Evolutionary conservation across 1,139 yeast genomes (phyloP), one percentile per base, ranked within the genome.

Genomic region (Entelexis paramagnoliae): DNA sequence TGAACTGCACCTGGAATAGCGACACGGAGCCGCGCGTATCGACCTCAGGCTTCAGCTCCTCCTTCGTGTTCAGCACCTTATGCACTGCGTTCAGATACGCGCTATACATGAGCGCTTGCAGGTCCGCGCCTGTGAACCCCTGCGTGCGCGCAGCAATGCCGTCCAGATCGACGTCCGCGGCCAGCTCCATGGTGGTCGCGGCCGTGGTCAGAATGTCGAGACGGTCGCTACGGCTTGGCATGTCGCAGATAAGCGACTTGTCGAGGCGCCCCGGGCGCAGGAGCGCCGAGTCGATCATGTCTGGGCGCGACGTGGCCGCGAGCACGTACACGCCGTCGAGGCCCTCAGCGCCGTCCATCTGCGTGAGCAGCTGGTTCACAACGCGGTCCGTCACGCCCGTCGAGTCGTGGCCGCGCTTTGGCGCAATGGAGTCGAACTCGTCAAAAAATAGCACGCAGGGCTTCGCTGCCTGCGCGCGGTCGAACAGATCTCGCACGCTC

Each of bases 271-370:
- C 98, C 0, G 98, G 98, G 65, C 98, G 80, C 57, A 91, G 70
- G 54, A 91, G 72, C 0, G 99, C 99, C 7, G 96, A 82, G 67
- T 91, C 99, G 60, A 93, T 89, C 62, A 91, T 74, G 64, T 91
- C 97, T 0, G 97, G 97, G 61, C 98, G 75, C 62, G 91, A 81
- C 0, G 98, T 93, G 0, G 98, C 98, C 0, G 97, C 98, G 32
- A 91, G 72, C 0, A 93, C 96, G 63, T 91, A 91, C 3, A 93
- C 98, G 0, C 97, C 97, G 62, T 89, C 96, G 35, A 89, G 72
- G 0, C 97, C 97, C 66, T 91, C 98, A 1, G 97, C 97, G 70
- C 99, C 99, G 68, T 91, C 99, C 96, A 91, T 88, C 66, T 93
- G 97, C 0, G 98, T 91, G 63, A 91, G 77, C 81, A 91, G 79